Evolutionary conservation across 1,284 basidiomycete genomes (phyloP), one percentile per base, ranked within the genome.

Genomic region (Trichosporon sp.): DNA sequence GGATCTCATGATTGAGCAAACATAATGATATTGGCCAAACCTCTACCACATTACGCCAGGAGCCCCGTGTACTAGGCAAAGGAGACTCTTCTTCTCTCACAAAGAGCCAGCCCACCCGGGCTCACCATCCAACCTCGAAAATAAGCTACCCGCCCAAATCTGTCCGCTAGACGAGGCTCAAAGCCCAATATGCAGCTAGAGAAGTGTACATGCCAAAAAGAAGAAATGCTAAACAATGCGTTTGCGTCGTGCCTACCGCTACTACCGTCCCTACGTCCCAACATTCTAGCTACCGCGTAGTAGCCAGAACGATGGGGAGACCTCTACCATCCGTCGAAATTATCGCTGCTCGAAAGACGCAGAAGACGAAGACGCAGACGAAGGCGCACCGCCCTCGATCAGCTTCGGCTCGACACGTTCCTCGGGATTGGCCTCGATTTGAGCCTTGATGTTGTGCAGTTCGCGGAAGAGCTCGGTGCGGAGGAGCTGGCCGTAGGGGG

Each of bases 401-500:
- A 54, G 25, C 49, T 54, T 54, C 25, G 27, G 25, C 4, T 11
- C 49, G 11, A 10, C 56, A 23, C 10, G 25, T 13, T 37, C 7
- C 25, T 49, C 52, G 52, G n/a, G 44, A 36, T 19, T 46, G 29
- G 40, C 33, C 46, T 65, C 60, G 33, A 34, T 27, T 29, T 36
- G 44, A n/a, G 54, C 13, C 34, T 32, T n/a, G 27, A 69, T 37
- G n/a, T 19, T 63, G 64, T 77, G 74, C 27, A 80, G 66, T 40
- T 71, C 67, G 16, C 67, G 60, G 65, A 79, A 80, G n/a, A 80
- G 69, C 44, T 73, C 68, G 59, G 70, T 54, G 19, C 79, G 77
- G 3, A 80, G 73, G 60, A 70, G 62, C 32, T 65, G 65, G 19
- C 79, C 79, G 61, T 73, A 74, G 19, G 72, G 72, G 7, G 78